These are phyloP conservation scores for Plantago ovata DNA, from an alignment of 257 asterid genomes.

Conservation along the genomic window DNA sequence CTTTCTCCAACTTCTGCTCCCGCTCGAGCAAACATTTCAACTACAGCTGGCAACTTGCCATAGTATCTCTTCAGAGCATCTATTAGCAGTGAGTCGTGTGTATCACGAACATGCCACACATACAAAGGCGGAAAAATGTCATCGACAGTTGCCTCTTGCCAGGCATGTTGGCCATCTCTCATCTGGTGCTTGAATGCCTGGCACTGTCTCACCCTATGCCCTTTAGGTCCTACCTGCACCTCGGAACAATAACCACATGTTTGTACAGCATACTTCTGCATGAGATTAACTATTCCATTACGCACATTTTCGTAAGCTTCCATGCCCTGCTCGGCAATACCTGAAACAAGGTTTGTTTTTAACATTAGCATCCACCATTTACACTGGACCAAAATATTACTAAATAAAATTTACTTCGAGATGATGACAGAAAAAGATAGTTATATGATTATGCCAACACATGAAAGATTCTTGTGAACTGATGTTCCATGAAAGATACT, in stretches of 20 bases:
- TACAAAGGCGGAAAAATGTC: constrained; percentile 46
- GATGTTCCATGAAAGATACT: no score
- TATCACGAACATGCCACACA: constrained; percentile 58
- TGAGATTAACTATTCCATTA: constrained; percentile 34
- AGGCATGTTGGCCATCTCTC: constrained; percentile 81
- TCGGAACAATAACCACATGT: constrained; percentile 70
- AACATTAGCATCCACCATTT: no score
- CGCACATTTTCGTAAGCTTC: constrained; percentile 47
- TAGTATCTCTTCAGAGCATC: constrained; percentile 58
- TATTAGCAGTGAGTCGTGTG: constrained; percentile 21
- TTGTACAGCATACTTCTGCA: constrained; percentile 50
- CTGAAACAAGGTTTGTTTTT: constrained; percentile 27
- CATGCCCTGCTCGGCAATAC: constrained; percentile 45
- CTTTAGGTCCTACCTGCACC: constrained; percentile 81
- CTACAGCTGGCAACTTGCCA: constrained; percentile 62
- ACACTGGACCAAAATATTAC: no score
- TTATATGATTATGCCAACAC: no score
- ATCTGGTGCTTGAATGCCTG: constrained; percentile 80
- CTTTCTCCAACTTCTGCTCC: constrained; percentile 48
- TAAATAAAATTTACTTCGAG: background rate
- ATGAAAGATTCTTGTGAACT: no score
- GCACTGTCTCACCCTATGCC: constrained; percentile 72
- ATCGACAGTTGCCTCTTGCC: constrained; percentile 72
- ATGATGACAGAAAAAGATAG: no score
- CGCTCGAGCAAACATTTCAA: constrained; percentile 59